Evolutionary conservation across 495 filamentous ascomycete genomes (phyloP), one percentile per base, ranked within the genome.

Genomic region (Halenospora varia): DNA sequence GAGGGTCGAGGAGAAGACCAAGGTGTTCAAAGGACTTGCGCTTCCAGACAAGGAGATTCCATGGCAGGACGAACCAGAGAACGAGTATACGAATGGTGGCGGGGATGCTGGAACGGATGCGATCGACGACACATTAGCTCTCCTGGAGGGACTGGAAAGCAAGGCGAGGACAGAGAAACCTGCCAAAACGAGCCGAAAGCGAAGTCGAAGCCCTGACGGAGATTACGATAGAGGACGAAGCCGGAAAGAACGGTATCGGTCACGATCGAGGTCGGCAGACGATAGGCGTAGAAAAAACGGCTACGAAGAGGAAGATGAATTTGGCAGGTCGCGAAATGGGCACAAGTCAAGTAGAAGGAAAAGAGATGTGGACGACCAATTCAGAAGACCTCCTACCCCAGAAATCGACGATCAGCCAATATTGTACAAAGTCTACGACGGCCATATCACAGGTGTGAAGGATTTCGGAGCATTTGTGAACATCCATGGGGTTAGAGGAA

Each of bases 381-480:
- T 93, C 63, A 81, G 82, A 60, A 78, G 81, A 40, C 88, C 89
- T 1, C 89, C 90, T 1, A 85, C 82, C 4, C 79, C 82, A 2
- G 93, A 97, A 66, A 65, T 89, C 25, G 94, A 98, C 73, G 87
- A 93, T 48, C 73, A 82, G 6, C 92, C 93, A 0, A 75, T 89
- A 22, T 71, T 96, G 13, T 88, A 85, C 78, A 98, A 98, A 68
- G 74, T 96, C 0, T 98, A 98, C 66, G 83, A 90, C 65, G 94
- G 94, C 15, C 83, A 84, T 57, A 87, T 97, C 42, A 96, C 90
- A 2, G 91, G 92, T 0, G 77, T 97, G 25, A 97, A 96, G 68
- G 89, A 96, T 62, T 98, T 97, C 73, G 94, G 94, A 29, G 90
- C 87, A 11, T 98, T 98, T 70, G 92, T 98, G 50, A 97, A 93